Base-by-base conservation (phyloP, 345 rosid species). In the Cardiospermum halicacabum region DNA sequence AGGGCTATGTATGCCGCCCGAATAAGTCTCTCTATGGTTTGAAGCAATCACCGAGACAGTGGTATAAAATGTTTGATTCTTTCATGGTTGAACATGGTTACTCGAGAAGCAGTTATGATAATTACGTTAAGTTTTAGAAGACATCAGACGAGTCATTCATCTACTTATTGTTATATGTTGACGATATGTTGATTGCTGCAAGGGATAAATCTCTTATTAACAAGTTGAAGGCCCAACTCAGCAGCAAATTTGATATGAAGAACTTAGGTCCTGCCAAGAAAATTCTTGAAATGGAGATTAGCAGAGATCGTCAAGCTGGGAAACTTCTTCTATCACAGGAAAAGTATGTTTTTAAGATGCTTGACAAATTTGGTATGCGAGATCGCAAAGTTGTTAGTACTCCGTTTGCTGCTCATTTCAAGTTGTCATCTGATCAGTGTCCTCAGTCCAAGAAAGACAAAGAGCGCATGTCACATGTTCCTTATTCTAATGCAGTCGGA, bases 181-280 rank as follows among this genome's bases (percentile, higher is more conserved):
- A 53, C 22, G 57, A 53, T 28, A 53, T 53, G 57, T 19, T 53
- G 3, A 53, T 53, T 53, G 25, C 57, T 19, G 31, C 57, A 10
- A 53, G 22, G 25, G 11, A 53, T 19, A 53, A 3, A 28, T 21
- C 11, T 12, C 7, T 7, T 53, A 53, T 53, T 16, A 53, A 53
- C 31, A 53, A 3, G 9, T 13, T 53, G 57, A 54, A 54, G 27
- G 25, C 3, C 2, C 32, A 22, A 19, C 16, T 5, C 1, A 22
- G 27, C 2, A 19, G 9, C 1, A 11, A 54, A 22, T 54, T 54
- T 54, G 58, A 28, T 16, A 54, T 54, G 27, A 54, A 54, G 10
- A 12, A 54, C 25, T 54, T 54, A 11, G 15, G 58, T 5, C 5
- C 27, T 2, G 58, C 58, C 0, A 54, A 19, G 4, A 54, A 18